Conservation (phyloP, 768 basidiomycete genomes). For the Bullera alba region DNA sequence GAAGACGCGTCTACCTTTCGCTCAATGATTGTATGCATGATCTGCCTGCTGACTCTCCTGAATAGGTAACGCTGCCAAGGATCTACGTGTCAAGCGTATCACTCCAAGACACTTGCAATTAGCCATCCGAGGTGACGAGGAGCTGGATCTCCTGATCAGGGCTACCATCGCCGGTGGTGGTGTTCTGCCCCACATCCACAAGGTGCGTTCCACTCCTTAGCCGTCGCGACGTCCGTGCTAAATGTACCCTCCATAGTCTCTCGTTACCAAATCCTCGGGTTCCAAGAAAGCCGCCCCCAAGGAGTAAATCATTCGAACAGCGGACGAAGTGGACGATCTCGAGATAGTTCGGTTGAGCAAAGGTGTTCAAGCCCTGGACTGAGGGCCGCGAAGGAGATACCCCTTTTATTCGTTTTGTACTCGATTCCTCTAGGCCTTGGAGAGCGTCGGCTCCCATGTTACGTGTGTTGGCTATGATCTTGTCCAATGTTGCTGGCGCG, state of each 20-base stretch:
- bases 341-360: no score
- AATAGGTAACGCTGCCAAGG: constrained; percentile 95
- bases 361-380: no score
- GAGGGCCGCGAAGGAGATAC: background rate
- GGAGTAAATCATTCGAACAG: background rate
- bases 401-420: no score
- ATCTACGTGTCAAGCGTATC: constrained; percentile 94
- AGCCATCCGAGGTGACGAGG: constrained; percentile 94
- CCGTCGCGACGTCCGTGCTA: background rate
- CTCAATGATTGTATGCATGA: background rate
- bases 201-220: constrained; percentile 27
- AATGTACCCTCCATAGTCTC: constrained; percentile 16
- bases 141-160: constrained; percentile 87
- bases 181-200: constrained; percentile 47
- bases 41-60: background rate
- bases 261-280: constrained; percentile 23
- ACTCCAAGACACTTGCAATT: constrained; percentile 92
- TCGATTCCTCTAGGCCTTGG: no score
- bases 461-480: constrained; percentile 5
- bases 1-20: background rate
- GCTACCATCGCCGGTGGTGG: constrained; percentile 73
- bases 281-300: constrained; percentile 19
- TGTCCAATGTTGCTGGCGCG: background rate
- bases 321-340: background rate
- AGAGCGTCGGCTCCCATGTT: no score